These are phyloP conservation scores for Pseudofabraea citricarpa DNA, from an alignment of 2,329 filamentous ascomycete species.

Conservation along the genomic window DNA sequence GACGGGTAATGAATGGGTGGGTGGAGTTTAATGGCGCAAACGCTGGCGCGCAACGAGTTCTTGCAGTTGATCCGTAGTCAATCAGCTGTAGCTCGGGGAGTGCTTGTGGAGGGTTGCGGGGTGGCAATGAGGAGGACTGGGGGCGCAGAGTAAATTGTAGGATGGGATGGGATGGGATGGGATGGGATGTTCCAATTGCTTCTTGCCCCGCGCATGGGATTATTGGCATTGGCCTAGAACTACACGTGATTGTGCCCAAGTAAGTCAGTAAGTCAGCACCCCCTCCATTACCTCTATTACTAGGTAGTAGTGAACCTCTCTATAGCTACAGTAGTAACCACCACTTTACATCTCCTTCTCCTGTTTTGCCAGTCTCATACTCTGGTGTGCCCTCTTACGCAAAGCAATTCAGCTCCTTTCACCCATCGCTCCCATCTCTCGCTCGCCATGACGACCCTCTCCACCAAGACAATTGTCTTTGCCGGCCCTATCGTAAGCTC, in stretches of 20 bases:
- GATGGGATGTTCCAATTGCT: neutral
- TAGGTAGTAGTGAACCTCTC: too few species aligned
- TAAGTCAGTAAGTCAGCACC: too few species aligned
- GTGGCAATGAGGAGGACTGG: too few species aligned
- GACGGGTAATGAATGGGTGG: too few species aligned
- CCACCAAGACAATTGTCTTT: slow-evolving; percentile 10
- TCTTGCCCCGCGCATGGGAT: neutral
- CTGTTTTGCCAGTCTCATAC: neutral
- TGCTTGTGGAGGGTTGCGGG: too few species aligned
- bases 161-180: neutral
- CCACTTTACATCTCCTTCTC: neutral
- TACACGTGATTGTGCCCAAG: neutral
- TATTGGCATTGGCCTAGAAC: too few species aligned
- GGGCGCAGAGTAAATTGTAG: neutral
- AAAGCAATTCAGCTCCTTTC: neutral
- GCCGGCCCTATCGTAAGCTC: slow-evolving; percentile 19
- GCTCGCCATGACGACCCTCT: slow-evolving; percentile 9
- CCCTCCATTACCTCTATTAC: too few species aligned
- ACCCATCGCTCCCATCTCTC: neutral
- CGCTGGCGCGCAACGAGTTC: too few species aligned
- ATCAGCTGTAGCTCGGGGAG: too few species aligned
- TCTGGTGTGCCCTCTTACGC: neutral
- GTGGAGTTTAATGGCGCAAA: too few species aligned
- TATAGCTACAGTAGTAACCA: too few species aligned
- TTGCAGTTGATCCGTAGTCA: too few species aligned